These are phyloP conservation scores for Hemisphaericaspora nanyangensis DNA, from an alignment of 805 yeast species.

Conservation along the genomic window DNA sequence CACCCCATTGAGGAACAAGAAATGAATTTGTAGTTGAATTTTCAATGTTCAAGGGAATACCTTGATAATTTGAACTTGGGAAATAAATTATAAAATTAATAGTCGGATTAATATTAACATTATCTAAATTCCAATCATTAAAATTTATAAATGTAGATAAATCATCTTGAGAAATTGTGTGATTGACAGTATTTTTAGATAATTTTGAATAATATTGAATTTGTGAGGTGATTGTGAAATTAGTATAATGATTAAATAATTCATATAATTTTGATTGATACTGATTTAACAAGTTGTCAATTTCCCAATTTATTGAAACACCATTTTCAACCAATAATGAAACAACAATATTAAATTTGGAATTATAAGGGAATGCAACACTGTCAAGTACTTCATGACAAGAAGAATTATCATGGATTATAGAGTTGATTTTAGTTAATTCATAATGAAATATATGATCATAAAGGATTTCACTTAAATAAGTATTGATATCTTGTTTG, in stretches of 20 bases:
- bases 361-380: constrained; percentile 52
- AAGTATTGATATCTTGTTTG: constrained; percentile 27
- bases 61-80: constrained; percentile 44
- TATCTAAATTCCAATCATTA: constrained; percentile 77
- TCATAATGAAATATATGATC: constrained; percentile 40
- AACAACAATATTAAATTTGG: constrained; percentile 71
- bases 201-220: constrained; percentile 63
- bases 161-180: constrained; percentile 45
- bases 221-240: constrained; percentile 76
- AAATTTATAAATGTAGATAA: constrained; percentile 76
- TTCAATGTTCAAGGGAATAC: constrained; percentile 47
- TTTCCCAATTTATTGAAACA: constrained; percentile 68
- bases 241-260: constrained; percentile 52
- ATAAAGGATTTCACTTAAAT: constrained; percentile 32
- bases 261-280: constrained; percentile 53
- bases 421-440: constrained; percentile 22
- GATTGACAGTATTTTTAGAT: constrained; percentile 15
- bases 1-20: constrained; percentile 89
- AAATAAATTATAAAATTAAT: constrained; percentile 68
- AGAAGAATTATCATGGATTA: constrained; percentile 6
- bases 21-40: constrained; percentile 54
- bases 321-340: constrained; percentile 73
- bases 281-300: constrained; percentile 47
- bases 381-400: constrained; percentile 19
- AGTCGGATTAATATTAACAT: constrained; percentile 57